Evolutionary conservation across 2,329 filamentous ascomycete species (phyloP).

Genomic region (Penicillium sp.): DNA sequence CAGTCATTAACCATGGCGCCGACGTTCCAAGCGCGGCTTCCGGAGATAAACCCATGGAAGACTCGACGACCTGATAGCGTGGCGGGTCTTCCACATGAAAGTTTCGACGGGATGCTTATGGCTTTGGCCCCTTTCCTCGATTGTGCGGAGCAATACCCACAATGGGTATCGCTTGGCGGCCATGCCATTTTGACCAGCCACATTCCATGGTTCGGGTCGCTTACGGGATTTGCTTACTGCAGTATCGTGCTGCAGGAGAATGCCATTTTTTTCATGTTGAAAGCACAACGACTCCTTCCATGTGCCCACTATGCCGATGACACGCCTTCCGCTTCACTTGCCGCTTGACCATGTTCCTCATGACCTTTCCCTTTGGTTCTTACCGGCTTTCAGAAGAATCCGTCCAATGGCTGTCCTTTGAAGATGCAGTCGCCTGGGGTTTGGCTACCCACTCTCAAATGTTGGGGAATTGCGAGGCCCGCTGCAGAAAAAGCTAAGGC

Average conservation of each 20-base stretch:
- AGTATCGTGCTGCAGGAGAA: slow-evolving; percentile 9
- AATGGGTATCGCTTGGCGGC: slow-evolving; percentile 16
- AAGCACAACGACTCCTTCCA: slow-evolving; percentile 2
- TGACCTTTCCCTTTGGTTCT: neutral
- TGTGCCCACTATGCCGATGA: slow-evolving; percentile 2
- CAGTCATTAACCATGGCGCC: slow-evolving; percentile 5
- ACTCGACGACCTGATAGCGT: slow-evolving; percentile 14
- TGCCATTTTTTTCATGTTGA: neutral
- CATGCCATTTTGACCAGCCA: slow-evolving; percentile 8
- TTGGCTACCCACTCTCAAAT: neutral
- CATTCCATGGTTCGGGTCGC: slow-evolving; percentile 10
- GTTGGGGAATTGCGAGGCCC: neutral
- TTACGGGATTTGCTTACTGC: slow-evolving; percentile 10
- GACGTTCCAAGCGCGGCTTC: slow-evolving; percentile 11
- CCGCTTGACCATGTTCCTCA: neutral
- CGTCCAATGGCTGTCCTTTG: neutral
- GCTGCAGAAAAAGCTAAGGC: neutral
- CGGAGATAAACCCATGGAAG: slow-evolving; percentile 12
- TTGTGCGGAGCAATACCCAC: slow-evolving; percentile 17
- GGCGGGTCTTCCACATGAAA: slow-evolving; percentile 4
- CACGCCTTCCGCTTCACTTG: neutral
- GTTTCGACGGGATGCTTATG: slow-evolving; percentile 6
- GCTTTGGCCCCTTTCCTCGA: slow-evolving; percentile 13
- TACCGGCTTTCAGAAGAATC: neutral
- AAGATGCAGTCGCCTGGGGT: neutral